Evolutionary conservation across 257 asterid species (phyloP).

Genomic region (Scutellaria barbata): DNA sequence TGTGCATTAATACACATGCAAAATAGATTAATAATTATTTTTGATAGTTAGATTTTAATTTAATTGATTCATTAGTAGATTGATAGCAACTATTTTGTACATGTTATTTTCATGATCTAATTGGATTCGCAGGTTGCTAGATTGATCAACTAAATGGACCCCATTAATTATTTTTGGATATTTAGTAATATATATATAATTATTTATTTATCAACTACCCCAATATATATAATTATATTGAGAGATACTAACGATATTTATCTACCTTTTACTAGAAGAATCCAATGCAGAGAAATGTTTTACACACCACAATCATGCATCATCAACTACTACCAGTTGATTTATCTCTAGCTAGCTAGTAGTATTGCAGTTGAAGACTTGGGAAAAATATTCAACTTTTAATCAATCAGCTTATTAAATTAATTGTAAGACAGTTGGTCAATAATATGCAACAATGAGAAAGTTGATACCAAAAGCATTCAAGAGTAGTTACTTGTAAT

Average conservation of each 20-base stretch:
- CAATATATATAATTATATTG: not conserved
- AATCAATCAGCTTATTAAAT: slow-evolving; percentile 14
- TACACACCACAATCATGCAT: slow-evolving; percentile 7
- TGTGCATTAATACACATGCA: slow-evolving; percentile 25
- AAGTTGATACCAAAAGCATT: not conserved
- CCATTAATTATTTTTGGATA: slow-evolving; percentile 22
- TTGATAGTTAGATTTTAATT: too few relatives aligned
- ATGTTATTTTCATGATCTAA: slow-evolving; percentile 25
- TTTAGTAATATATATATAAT: not conserved
- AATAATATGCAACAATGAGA: slow-evolving; percentile 14
- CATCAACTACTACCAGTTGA: not conserved
- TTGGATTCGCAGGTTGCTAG: slow-evolving; percentile 26
- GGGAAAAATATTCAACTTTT: too few relatives aligned
- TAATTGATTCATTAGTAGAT: not conserved
- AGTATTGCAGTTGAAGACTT: too few relatives aligned
- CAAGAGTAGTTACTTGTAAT: slow-evolving; percentile 23
- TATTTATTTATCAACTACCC: slow-evolving; percentile 28
- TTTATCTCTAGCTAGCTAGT: too few relatives aligned
- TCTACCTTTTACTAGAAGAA: not conserved
- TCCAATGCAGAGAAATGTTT: too few relatives aligned
- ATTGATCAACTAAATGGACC: slow-evolving; percentile 25
- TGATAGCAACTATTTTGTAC: not conserved
- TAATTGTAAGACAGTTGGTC: slow-evolving; percentile 3
- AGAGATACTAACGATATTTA: not conserved
- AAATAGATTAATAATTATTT: not conserved